These are phyloP conservation scores for Mycena metata DNA, from an alignment of 768 basidiomycete genomes.

Conservation along the genomic window DNA sequence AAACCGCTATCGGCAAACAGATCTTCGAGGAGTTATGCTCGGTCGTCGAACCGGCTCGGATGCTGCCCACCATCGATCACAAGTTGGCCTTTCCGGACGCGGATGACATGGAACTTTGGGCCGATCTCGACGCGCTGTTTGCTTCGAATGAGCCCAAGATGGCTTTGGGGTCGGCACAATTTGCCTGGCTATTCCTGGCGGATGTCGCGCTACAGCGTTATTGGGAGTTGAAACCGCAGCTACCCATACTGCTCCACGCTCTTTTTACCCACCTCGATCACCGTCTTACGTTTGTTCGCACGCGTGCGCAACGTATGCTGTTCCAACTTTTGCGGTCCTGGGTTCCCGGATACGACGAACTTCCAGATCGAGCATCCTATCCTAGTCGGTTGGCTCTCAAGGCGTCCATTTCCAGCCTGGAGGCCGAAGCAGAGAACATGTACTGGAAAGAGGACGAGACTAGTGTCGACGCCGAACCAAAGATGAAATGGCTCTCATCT, in stretches of 20 bases:
- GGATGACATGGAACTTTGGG: conserved; percentile 82
- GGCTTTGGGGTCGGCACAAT: conserved; percentile 85
- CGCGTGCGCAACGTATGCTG: conserved; percentile 81
- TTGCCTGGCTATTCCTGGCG: conserved; percentile 87
- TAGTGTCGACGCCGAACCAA: conserved; percentile 66
- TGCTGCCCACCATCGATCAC: conserved; percentile 84
- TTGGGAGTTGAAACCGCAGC: conserved; percentile 78
- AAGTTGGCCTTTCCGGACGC: conserved; percentile 73
- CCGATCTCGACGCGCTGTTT: conserved; percentile 83
- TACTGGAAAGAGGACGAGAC: conserved; percentile 84
- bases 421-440: conserved; percentile 66
- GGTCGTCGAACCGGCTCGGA: conserved; percentile 86
- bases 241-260: conserved; percentile 83
- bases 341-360: conserved; percentile 80
- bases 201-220: conserved; percentile 82
- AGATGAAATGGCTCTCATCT: conserved; percentile 77
- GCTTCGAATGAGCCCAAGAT: conserved; percentile 75
- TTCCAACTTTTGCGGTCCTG: conserved; percentile 89
- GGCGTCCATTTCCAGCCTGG: conserved; percentile 65
- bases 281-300: conserved; percentile 74
- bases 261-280: conserved; percentile 89
- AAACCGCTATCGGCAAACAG: conserved; percentile 76
- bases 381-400: conserved; percentile 65
- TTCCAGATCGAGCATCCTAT: conserved; percentile 69
- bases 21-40: conserved; percentile 89